phyloP scores from a whole-genome alignment of 1,139 yeast genomes.

The Taphrina sp. region DNA sequence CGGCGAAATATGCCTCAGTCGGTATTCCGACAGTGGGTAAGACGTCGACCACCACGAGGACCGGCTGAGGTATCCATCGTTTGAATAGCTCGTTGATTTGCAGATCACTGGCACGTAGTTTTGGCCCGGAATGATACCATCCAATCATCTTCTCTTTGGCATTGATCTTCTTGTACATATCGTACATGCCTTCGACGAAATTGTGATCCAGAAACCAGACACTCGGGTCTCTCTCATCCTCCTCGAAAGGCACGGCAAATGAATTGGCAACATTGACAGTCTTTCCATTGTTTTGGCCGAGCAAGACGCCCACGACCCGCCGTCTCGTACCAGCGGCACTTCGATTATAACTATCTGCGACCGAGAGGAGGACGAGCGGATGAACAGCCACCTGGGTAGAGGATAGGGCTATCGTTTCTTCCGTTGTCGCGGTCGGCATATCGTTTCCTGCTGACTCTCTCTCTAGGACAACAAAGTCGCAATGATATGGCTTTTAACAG shows the following conservation, averaged over 20 bases:
- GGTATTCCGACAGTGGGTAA: slow-evolving; percentile 85
- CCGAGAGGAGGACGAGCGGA: slow-evolving; percentile 89
- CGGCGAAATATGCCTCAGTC: slow-evolving; percentile 90
- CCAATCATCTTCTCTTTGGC: slow-evolving; percentile 95
- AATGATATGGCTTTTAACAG: too few relatives aligned
- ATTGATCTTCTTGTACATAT: slow-evolving; percentile 95
- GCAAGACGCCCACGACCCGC: slow-evolving; percentile 88
- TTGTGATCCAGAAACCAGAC: slow-evolving; percentile 98
- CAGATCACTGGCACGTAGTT: slow-evolving; percentile 79
- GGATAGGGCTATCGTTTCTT: slow-evolving; percentile 41
- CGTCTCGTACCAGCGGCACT: slow-evolving; percentile 67
- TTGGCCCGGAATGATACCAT: slow-evolving; percentile 99
- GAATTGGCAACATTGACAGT: slow-evolving; percentile 52
- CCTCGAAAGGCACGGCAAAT: slow-evolving; percentile 85
- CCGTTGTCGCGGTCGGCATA: slow-evolving; percentile 39
- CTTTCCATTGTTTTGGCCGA: slow-evolving; percentile 64
- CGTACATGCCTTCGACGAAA: slow-evolving; percentile 93
- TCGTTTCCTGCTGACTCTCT: too few relatives aligned
- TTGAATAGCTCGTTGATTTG: slow-evolving; percentile 88
- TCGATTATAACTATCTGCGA: slow-evolving; percentile 92
- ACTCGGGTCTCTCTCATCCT: slow-evolving; percentile 85
- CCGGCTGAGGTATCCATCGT: slow-evolving; percentile 76
- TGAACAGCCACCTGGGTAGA: slow-evolving; percentile 81
- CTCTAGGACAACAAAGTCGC: too few relatives aligned
- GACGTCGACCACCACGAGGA: slow-evolving; percentile 87